Base-by-base conservation (phyloP, 305 asterid species). In the Lippia alba region DNA sequence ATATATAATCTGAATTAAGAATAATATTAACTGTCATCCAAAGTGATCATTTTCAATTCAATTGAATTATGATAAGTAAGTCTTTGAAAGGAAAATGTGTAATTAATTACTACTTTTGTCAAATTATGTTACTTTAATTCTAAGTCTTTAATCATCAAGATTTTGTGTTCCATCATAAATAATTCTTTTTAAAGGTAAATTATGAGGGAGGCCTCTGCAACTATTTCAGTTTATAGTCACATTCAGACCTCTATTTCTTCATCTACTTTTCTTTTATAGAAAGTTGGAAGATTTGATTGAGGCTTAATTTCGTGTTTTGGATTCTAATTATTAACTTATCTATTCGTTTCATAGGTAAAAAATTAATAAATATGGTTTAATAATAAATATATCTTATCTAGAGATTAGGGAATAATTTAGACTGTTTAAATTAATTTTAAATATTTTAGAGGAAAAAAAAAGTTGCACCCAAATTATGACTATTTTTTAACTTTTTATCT, bases 91-190 rank as follows among this genome's bases (percentile, higher is more conserved):
- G 36, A 55, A 55, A 55, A 55, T 4, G 49, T 44, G 19, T 55
- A 10, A 24, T 24, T 24, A 24, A 24, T 53, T 18, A 12, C 9
- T 20, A 55, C n/a, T 2, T 55, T 55, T 55, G 60, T 55, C 60
- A 18, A 17, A 9, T 55, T 11, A 18, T 19, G 34, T 55, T 55
- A 18, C 60, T 18, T 55, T 12, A 55, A 55, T 18, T 55, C 65
- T 60, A 60, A 60, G 46, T 39, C 50, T 15, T 60, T 60, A n/a
- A 60, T 34, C 18, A 20, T 60, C 45, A 7, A 51, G 30, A 51
- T 51, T 51, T 36, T 36, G 30, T 24, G 30, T 24, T 24, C 30
- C 30, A 24, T 24, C 30, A 24, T 24, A 24, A 24, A 24, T 24
- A 24, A 24, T 24, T 36, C 41, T 36, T 36, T 8, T 8, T 36